These are phyloP conservation scores for Flaveria trinervia DNA, from an alignment of 129 eudicot species.

Conservation along the genomic window DNA sequence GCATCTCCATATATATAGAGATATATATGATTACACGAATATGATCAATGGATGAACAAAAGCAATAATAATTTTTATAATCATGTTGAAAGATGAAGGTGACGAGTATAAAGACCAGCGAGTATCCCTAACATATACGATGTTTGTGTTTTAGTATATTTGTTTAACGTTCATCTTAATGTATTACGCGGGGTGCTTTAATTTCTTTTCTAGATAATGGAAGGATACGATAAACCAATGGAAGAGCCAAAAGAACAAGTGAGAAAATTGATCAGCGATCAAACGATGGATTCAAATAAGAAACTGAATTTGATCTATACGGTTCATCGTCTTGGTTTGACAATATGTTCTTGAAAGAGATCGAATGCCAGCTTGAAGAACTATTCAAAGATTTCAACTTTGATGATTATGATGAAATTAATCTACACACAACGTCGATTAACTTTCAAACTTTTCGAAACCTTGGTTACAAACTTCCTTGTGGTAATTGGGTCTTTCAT, in stretches of 20 bases:
- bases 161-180: no score
- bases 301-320: constrained; percentile 35
- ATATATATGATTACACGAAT: no score
- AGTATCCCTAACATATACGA: not conserved
- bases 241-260: constrained; percentile 35
- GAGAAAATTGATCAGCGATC: constrained; percentile 20
- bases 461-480: constrained; percentile 37
- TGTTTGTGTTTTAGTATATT: not conserved
- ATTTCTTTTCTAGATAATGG: constrained; percentile 6
- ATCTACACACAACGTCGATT: constrained; percentile 27
- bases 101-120: no score
- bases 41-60: no score
- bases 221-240: constrained; percentile 22
- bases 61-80: no score
- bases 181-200: not conserved
- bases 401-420: not conserved
- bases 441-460: constrained; percentile 43
- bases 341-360: constrained; percentile 37
- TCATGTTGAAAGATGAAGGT: no score
- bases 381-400: constrained; percentile 25
- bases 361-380: constrained; percentile 27
- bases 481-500: constrained; percentile 17
- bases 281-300: constrained; percentile 9
- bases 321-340: constrained; percentile 41
- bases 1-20: no score